Evolutionary conservation across 306 rosid genomes (phyloP), one percentile per base, ranked within the genome.

Genomic region (Clitoria ternatea): DNA sequence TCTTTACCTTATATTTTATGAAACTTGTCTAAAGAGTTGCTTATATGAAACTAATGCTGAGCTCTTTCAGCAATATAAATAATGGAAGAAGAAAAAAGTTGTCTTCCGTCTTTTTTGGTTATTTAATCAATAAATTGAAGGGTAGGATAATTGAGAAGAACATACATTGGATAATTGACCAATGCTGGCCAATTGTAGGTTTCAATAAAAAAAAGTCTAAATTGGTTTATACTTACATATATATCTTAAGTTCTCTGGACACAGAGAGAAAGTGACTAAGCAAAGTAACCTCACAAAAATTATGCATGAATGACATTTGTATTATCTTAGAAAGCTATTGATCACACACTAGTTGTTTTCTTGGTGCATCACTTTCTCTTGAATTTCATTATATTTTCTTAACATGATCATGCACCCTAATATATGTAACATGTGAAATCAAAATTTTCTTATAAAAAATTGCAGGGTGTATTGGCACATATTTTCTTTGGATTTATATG

Each of bases 341-440:
- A 23, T 40, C 35, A 62, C 70, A 59, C 33, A 53, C 64, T 69
- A 65, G 44, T 29, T 53, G 45, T 69, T 66, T 43, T 7, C 63
- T 43, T 65, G 78, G 44, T 33, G 54, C 73, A 78, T 78, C 59
- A 74, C 72, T 74, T 78, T 78, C 75, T 63, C 50, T 55, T 57
- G 12, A 75, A 77, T 73, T 72, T 70, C 47, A 42, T 42, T 12
- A 40, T 67, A 32, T 75, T 79, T 78, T 79, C 42, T 66, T 56
- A 69, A 49, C 50, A 54, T 29, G 68, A 61, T 61, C 67, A 48
- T 40, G 42, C 45, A 68, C 53, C 9, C 55, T 11, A 44, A 12
- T 40, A 10, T 48, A 23, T 30, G 13, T 68, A 55, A 40, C 24
- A 60, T 68, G 13, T 68, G 62, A 40, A 33, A 60, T 68, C 44